A percentile compares a stretch with the other conserved stretches of the same genome.
phyloP scores from a whole-genome alignment of 2,329 filamentous ascomycete genomes.

The Penicillium sp. region DNA sequence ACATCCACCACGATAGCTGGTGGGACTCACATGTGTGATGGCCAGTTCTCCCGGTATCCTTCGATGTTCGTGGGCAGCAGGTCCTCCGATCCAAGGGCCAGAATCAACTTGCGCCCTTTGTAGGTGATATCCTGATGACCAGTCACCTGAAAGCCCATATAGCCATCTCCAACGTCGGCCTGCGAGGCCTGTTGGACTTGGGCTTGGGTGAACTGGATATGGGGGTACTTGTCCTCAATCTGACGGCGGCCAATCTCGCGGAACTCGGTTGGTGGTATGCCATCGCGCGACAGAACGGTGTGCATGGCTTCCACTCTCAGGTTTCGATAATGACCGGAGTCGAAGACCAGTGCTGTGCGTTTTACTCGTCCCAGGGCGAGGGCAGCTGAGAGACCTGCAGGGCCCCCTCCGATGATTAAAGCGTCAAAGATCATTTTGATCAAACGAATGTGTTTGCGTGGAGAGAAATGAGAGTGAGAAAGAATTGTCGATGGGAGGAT shows the following conservation, averaged over 20 bases:
- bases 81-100: constrained; percentile 56
- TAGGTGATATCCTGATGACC: constrained; percentile 48
- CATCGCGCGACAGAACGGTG: constrained; percentile 41
- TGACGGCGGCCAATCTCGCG: constrained; percentile 35
- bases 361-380: constrained; percentile 41
- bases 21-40: constrained; percentile 44
- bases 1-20: neutral
- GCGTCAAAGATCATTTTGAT: constrained; percentile 42
- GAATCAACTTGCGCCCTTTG: constrained; percentile 52
- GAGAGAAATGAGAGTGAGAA: too few relatives aligned
- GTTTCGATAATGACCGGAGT: constrained; percentile 47
- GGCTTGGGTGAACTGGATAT: constrained; percentile 26
- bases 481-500: too few relatives aligned
- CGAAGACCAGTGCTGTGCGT: constrained; percentile 46
- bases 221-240: constrained; percentile 38
- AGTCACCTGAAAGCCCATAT: constrained; percentile 40
- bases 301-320: constrained; percentile 47
- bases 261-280: constrained; percentile 33
- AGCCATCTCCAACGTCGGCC: too few relatives aligned
- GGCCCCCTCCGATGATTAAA: constrained; percentile 47
- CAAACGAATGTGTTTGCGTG: too few relatives aligned
- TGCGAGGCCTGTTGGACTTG: constrained; percentile 16
- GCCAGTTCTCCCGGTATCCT: constrained; percentile 58
- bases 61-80: constrained; percentile 48
- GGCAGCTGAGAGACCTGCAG: constrained; percentile 42